Conservation (phyloP, 495 filamentous ascomycete species). For the Aspergillus heteromorphus region DNA sequence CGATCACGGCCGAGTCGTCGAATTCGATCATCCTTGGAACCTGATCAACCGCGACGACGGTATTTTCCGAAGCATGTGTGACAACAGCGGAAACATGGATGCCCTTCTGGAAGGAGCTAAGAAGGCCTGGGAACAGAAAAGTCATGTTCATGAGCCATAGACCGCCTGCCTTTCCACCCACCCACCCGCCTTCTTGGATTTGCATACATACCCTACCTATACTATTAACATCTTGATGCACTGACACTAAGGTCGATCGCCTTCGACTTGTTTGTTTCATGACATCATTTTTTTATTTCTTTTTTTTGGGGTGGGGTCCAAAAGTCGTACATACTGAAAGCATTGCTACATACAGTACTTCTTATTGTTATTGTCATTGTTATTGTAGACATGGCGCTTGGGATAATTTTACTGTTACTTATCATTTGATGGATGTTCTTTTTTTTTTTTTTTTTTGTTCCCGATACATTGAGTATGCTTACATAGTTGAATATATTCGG, state of each 20-base stretch:
- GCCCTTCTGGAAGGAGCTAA: constrained; percentile 66
- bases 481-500: not conserved
- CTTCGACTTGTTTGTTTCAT: not conserved
- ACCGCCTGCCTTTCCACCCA: too few species aligned
- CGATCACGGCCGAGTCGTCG: constrained; percentile 81
- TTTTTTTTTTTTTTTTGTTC: not conserved
- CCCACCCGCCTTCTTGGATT: too few species aligned
- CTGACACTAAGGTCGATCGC: not conserved
- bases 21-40: constrained; percentile 83
- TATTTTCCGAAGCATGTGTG: constrained; percentile 86
- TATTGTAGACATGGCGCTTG: not conserved
- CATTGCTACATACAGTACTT: constrained; percentile 6
- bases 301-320: not conserved
- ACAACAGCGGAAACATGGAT: constrained; percentile 86
- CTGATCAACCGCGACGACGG: constrained; percentile 63
- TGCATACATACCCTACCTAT: too few species aligned
- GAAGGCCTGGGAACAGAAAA: constrained; percentile 57
- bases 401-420: constrained; percentile 4
- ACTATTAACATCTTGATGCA: too few species aligned
- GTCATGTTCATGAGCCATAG: constrained; percentile 47
- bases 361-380: not conserved
- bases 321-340: not conserved
- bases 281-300: not conserved
- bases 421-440: not conserved
- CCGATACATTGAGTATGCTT: not conserved